Percentiles rank a stretch among this genome's conserved stretches.
phyloP scores from a whole-genome alignment of 164 flowering plant genomes.

The Liriodendron chinense region DNA sequence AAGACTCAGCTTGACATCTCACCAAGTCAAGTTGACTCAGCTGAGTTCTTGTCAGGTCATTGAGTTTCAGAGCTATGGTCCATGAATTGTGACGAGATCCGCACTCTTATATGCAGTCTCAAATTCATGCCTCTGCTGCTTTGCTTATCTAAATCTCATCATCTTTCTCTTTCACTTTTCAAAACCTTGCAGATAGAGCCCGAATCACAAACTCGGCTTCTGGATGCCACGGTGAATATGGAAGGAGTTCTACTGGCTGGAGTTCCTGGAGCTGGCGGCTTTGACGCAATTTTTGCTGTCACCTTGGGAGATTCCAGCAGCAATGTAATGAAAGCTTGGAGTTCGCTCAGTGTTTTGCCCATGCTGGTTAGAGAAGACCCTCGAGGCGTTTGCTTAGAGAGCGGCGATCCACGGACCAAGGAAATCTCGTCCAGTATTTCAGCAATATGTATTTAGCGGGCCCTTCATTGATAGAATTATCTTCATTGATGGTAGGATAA shows the following conservation, averaged over 20 bases:
- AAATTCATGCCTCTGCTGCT: too few relatives aligned
- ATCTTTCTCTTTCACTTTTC: too few relatives aligned
- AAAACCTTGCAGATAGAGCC: slow-evolving; percentile 81
- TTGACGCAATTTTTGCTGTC: slow-evolving; percentile 94
- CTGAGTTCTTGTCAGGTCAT: too few relatives aligned
- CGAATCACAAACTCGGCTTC: slow-evolving; percentile 77
- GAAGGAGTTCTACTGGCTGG: slow-evolving; percentile 96
- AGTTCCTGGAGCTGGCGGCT: slow-evolving; percentile 99
- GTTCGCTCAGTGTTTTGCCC: slow-evolving; percentile 70
- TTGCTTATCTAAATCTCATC: too few relatives aligned
- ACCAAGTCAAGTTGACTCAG: too few relatives aligned
- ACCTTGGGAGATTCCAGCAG: slow-evolving; percentile 62
- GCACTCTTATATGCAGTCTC: too few relatives aligned
- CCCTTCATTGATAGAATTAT: too few relatives aligned
- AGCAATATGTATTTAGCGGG: slow-evolving; percentile 31
- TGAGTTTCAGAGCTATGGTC: too few relatives aligned
- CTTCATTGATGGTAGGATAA: too few relatives aligned
- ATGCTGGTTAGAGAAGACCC: slow-evolving; percentile 95
- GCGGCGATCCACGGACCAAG: slow-evolving; percentile 64
- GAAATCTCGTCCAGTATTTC: slow-evolving; percentile 62
- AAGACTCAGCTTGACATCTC: too few relatives aligned
- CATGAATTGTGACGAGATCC: too few relatives aligned
- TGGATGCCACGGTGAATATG: slow-evolving; percentile 80
- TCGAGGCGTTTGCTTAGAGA: slow-evolving; percentile 73
- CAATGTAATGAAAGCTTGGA: slow-evolving; percentile 63